Base-by-base conservation (phyloP, 2,329 filamentous ascomycete genomes). In the Lachnum nothofagi region DNA sequence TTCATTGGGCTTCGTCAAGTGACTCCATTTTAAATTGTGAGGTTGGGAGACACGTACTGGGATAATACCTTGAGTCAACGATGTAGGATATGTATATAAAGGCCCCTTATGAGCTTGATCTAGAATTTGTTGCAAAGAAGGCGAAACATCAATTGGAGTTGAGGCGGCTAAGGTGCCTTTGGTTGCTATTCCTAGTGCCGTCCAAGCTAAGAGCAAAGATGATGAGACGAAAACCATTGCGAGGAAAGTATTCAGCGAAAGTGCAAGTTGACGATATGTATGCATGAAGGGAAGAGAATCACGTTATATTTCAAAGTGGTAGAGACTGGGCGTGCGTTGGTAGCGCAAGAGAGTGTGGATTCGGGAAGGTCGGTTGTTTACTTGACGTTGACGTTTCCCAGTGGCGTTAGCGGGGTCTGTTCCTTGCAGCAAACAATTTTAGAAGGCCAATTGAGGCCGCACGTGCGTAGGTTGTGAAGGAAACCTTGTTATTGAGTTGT, bases 21-120 rank as follows among this genome's bases (percentile, higher is more conserved):
- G 20, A 40, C 22, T 16, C 1, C 5, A 44, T 6, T 27, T 27
- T 6, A 27, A 27, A 27, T 6, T 27, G 25, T 6, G 25, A 27
- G 25, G 4, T 4, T 16, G 16, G 2, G 9, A 19, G 14, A n/a
- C 7, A 68, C 70, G 59, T 58, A 78, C 75, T 34, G 80, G 80
- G 24, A 80, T 59, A 52, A 83, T 79, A 1, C 73, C 78, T 51
- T 79, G 71, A 1, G 80, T 83, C 17, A 83, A 68, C 58, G 80
- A 76, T 0, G 80, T 83, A 0, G 80, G 80, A 64, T 83, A 83
- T 16, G 64, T 70, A 64, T 82, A 82, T 17, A 75, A 67, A 8
- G 71, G 65, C 40, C 70, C 72, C 19, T 69, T 64, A 57, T 78
- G 71, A 5, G 77, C 79, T 56, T 79, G 74, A 46, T 71, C 68